Conservation (phyloP, 495 filamentous ascomycete genomes). For the Xylaria curta region DNA sequence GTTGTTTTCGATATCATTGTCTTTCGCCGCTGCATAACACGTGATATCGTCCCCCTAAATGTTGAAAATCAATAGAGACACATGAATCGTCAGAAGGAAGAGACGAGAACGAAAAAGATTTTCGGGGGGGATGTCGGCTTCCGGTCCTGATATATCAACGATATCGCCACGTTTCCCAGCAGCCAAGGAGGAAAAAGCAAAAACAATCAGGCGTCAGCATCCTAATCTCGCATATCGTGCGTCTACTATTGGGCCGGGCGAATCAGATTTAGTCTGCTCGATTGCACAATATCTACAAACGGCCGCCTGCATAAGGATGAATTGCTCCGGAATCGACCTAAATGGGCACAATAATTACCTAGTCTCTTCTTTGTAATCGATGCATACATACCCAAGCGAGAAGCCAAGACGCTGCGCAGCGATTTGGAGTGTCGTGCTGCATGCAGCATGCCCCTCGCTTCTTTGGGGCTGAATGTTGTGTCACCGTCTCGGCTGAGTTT, state of each 20-base stretch:
- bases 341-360: neutral
- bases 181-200: neutral
- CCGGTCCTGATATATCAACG: neutral
- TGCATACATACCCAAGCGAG: neutral
- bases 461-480: neutral
- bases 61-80: neutral
- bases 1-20: neutral
- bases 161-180: neutral
- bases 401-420: neutral
- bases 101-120: neutral
- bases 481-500: neutral
- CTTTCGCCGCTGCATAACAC: neutral
- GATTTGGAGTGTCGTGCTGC: neutral
- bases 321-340: neutral
- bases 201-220: slow-evolving; percentile 5
- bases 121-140: neutral
- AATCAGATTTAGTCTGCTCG: neutral
- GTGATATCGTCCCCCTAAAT: neutral
- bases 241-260: neutral
- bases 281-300: neutral
- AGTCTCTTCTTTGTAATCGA: neutral
- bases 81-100: neutral
- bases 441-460: neutral
- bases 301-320: neutral
- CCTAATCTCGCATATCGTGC: slow-evolving; percentile 16